These are phyloP conservation scores for Chlorencoelia australis DNA, from an alignment of 2,329 filamentous ascomycete genomes.

Conservation along the genomic window DNA sequence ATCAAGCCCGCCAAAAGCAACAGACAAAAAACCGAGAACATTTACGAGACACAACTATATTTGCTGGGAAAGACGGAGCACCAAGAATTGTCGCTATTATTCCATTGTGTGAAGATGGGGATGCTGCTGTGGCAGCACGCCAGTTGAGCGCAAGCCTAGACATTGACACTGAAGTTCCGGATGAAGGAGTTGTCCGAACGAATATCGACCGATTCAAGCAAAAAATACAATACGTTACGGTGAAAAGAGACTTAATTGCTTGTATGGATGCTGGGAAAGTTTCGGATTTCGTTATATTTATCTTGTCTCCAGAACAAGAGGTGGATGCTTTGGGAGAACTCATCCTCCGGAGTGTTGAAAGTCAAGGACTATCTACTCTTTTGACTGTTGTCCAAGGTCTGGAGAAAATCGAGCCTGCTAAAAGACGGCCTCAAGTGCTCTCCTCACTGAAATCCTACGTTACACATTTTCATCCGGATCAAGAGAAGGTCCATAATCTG, in stretches of 20 bases:
- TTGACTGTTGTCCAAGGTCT: slow-evolving; percentile 75
- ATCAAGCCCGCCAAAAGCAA: slow-evolving; percentile 87
- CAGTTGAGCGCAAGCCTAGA: slow-evolving; percentile 72
- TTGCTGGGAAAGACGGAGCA: slow-evolving; percentile 76
- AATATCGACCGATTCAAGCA: slow-evolving; percentile 89
- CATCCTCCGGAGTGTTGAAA: slow-evolving; percentile 77
- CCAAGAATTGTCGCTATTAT: slow-evolving; percentile 83
- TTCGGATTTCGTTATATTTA: slow-evolving; percentile 83
- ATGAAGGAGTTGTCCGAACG: slow-evolving; percentile 50
- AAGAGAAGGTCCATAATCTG: slow-evolving; percentile 83
- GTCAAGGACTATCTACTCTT: slow-evolving; percentile 90
- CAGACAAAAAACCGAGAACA: slow-evolving; percentile 76
- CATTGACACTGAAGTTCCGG: slow-evolving; percentile 53
- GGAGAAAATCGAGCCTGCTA: slow-evolving; percentile 67
- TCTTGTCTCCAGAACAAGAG: slow-evolving; percentile 73
- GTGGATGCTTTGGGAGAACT: slow-evolving; percentile 78
- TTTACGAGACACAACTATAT: slow-evolving; percentile 67
- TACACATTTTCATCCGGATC: slow-evolving; percentile 84
- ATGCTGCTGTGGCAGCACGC: slow-evolving; percentile 55
- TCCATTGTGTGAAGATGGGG: slow-evolving; percentile 66
- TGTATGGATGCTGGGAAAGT: slow-evolving; percentile 78
- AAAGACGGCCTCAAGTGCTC: slow-evolving; percentile 66
- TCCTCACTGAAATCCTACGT: slow-evolving; percentile 86
- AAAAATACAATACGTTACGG: slow-evolving; percentile 75
- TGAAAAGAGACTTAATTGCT: slow-evolving; percentile 61